Conservation (phyloP, 257 asterid species). For the Primulina eburnea region DNA sequence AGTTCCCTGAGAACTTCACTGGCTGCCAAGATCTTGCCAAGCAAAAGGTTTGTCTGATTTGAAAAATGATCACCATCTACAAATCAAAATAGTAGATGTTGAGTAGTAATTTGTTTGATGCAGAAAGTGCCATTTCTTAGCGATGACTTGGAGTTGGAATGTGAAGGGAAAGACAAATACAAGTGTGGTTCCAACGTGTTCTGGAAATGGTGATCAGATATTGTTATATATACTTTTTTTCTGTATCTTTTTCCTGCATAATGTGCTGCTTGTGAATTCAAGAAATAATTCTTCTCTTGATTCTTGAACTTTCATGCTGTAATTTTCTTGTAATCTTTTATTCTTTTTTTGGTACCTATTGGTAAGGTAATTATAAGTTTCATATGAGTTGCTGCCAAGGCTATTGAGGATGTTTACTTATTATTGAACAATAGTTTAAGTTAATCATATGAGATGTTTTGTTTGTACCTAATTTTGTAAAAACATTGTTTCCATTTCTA, state of each 20-base stretch:
- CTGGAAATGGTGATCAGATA: constrained; percentile 83
- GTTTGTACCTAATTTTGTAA: too few relatives aligned
- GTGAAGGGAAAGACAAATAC: constrained; percentile 91
- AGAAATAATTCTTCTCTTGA: constrained; percentile 15
- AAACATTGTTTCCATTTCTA: too few relatives aligned
- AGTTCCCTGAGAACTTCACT: constrained; percentile 63
- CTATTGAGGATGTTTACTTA: too few relatives aligned
- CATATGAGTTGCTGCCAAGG: too few relatives aligned
- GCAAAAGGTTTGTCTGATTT: constrained; percentile 49
- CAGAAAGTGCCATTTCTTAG: constrained; percentile 90
- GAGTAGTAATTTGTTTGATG: constrained; percentile 17
- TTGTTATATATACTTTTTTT: too few relatives aligned
- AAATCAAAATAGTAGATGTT: too few relatives aligned
- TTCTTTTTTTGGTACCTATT: too few relatives aligned
- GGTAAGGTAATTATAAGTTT: too few relatives aligned
- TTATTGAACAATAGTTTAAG: too few relatives aligned
- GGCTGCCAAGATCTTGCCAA: constrained; percentile 99
- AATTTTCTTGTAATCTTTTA: not conserved
- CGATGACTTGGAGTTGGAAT: constrained; percentile 78
- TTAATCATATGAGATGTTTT: too few relatives aligned
- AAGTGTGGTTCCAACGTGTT: constrained; percentile 95
- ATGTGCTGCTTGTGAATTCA: not conserved
- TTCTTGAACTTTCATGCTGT: constrained; percentile 12
- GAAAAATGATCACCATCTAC: too few relatives aligned
- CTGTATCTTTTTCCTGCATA: constrained; percentile 13